Evolutionary conservation across 768 basidiomycete species (phyloP).

Genomic region (Clitopilus hobsonii): DNA sequence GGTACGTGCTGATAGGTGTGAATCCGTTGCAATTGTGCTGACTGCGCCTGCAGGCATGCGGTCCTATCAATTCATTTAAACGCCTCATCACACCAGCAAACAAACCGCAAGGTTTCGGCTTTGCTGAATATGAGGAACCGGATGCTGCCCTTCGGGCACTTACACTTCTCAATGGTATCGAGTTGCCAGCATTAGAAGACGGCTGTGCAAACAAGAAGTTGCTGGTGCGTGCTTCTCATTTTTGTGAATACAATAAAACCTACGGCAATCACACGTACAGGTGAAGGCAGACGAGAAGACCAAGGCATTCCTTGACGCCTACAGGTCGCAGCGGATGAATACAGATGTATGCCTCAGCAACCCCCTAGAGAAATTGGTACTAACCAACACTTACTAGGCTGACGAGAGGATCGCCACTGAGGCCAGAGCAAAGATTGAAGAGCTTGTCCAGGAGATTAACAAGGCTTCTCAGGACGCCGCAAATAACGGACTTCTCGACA

Average conservation of each 20-base stretch:
- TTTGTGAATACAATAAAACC: slow-evolving; percentile 36
- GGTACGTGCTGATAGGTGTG: slow-evolving; percentile 38
- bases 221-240: slow-evolving; percentile 54
- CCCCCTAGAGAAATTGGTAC: not conserved
- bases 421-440: slow-evolving; percentile 60
- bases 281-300: slow-evolving; percentile 98
- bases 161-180: slow-evolving; percentile 43
- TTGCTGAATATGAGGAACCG: slow-evolving; percentile 93
- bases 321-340: slow-evolving; percentile 70
- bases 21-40: slow-evolving; percentile 1
- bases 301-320: slow-evolving; percentile 80
- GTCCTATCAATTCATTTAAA: slow-evolving; percentile 85
- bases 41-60: slow-evolving; percentile 64
- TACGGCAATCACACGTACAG: slow-evolving; percentile 39
- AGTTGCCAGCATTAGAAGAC: slow-evolving; percentile 50
- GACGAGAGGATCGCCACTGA: slow-evolving; percentile 64
- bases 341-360: slow-evolving; percentile 59
- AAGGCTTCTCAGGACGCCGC: slow-evolving; percentile 71
- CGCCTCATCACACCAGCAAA: slow-evolving; percentile 89
- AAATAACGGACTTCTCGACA: slow-evolving; percentile 68
- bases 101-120: slow-evolving; percentile 95
- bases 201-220: slow-evolving; percentile 47
- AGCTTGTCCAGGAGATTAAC: slow-evolving; percentile 67
- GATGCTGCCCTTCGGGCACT: slow-evolving; percentile 79
- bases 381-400: slow-evolving; percentile 36